Base-by-base conservation (phyloP, 2,329 filamentous ascomycete species). In the Gremmenia infestans region DNA sequence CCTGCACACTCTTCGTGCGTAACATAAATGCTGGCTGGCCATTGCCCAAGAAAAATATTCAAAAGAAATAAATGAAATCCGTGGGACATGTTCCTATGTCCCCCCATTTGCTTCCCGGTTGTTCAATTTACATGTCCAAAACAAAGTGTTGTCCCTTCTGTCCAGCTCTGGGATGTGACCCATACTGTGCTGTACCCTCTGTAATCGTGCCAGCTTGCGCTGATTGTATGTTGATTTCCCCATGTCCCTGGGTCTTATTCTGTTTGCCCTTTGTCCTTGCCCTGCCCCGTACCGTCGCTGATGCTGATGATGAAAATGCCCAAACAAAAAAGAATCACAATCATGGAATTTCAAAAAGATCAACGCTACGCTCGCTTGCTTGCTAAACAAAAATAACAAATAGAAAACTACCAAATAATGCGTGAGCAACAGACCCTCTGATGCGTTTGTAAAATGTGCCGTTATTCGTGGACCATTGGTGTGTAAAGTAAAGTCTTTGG, bases 371-470 rank as follows among this genome's bases (percentile, higher is more conserved):
- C 63, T 64, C 51, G 65, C 65, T 66, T 49, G 62, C 60, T 67
- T 55, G 62, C 60, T 64, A 40, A 61, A 55, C 64, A 62, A 61
- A 65, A 32, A 40, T 40, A 61, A 60, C 63, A 58, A 62, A 59
- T 64, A 55, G 60, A 65, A 58, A 63, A 59, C 43, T 56, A 59
- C 53, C 59, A 60, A 57, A 58, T 53, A 66, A 70, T 77, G 76
- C 76, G 76, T 78, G 76, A 78, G 76, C 76, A 76, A 74, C 72
- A 72, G 58, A 70, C 64, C 75, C 72, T 76, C 70, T 68, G 60
- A 56, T 71, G 67, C 68, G 54, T 57, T 42, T 32, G 46, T 65
- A 65, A 54, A 60, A 56, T 59, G 57, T 32, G 57, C 58, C 62
- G 60, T 65, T 54, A 62, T 58, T 62, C 57, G 55, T 63, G 56